Evolutionary conservation across 169 alveolate genomes (phyloP), one percentile per base, ranked within the genome.

Genomic region (Eimeria falciformis): DNA sequence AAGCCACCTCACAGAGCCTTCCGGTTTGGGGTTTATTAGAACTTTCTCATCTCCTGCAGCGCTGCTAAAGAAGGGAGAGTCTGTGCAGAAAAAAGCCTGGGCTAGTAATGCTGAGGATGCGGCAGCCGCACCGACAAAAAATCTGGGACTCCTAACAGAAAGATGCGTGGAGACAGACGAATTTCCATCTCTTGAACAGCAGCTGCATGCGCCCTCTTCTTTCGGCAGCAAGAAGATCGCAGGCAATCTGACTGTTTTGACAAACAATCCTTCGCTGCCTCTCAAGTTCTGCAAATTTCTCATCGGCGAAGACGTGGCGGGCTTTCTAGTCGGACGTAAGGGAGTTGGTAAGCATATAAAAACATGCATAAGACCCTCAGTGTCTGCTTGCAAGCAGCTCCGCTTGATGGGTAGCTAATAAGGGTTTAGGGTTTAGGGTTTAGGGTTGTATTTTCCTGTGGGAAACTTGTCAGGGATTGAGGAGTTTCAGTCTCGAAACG

Each of bases 251-350:
- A 53, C n/a, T 21, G 9, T 29, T 9, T 17, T 53, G 46, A 33
- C 40, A 33, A 33, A 33, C 40, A 33, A 33, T 1, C 14, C 75
- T 29, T 53, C 50, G 17, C 58, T 81, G 12, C 75, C 89, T 0
- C 89, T 81, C 25, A 81, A 81, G 25, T 81, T 88, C 65, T 88
- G 93, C 79, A 88, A 88, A 66, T 88, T 88, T 23, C 93, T 88
- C 45, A 68, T 88, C 29, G 93, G 93, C 53, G 93, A 88, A 71
- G 93, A 88, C 58, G 93, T 88, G n/a, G 93, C 93, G 27, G 93
- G 93, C 5, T 88, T 69, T 25, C 75, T 88, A 29, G 93, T 88
- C 29, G 93, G 93, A 43, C 43, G 93, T 9, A 88, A 88, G 55
- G 93, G 93, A 47, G 93, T 77, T 37, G 89, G 89, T 81, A 37